Base-by-base conservation (phyloP, 306 rosid species). In the Carpinus fangiana region DNA sequence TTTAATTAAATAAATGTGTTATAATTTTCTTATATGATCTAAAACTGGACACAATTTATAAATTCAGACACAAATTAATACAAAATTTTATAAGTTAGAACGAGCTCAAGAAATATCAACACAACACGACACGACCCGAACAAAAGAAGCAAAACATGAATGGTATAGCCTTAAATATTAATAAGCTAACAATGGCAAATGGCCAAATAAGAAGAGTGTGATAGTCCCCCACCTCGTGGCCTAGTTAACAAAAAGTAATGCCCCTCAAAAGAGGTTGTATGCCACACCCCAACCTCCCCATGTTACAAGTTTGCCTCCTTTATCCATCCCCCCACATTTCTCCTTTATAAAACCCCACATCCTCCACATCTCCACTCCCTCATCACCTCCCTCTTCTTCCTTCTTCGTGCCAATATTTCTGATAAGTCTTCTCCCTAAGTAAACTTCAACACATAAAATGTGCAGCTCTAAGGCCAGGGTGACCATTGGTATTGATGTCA, bases 261-360 rank as follows among this genome's bases (percentile, higher is more conserved):
- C 84, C 85, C 83, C 67, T 84, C 84, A 80, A 90, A 82, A 81
- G 88, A 79, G 81, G 83, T 62, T 87, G 92, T 84, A 85, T 86
- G 96, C 89, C 90, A 92, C 89, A 83, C 86, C 76, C 90, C 90
- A 91, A 86, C 93, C 93, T 87, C 80, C 91, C 92, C 95, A 92
- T 82, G 97, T 87, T 87, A 82, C 88, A 83, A 56, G 68, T 61
- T 60, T 72, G 47, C 82, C 78, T 77, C 82, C 78, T 77, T 83
- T 64, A 70, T 76, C 77, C 69, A 71, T 76, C 74, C 78, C 82
- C 76, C 82, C 50, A 78, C 92, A 73, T 74, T 76, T 81, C 54
- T 79, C 36, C 66, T 84, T 80, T 86, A 84, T 87, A 86, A 85
- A 90, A 83, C 76, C 86, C 78, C 80, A 53, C 81, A 10, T 59